Conservation (phyloP, 768 basidiomycete genomes). For the Fistulinella prunicolor region DNA sequence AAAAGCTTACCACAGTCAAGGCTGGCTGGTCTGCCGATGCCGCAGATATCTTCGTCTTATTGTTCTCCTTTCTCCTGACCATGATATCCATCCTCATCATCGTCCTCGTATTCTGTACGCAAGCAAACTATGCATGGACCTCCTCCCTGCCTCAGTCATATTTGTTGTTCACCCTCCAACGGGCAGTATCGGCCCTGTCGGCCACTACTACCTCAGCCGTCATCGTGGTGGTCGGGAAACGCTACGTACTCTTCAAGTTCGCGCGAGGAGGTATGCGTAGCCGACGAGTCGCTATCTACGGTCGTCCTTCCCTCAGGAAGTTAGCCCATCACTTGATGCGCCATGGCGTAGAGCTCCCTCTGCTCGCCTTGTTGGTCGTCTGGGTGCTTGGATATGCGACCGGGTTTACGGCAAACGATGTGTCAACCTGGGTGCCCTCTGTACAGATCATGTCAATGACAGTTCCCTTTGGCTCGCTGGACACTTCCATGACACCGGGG, state of each 20-base stretch:
- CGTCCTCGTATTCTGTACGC: not conserved
- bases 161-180: too few relatives aligned
- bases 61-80: not conserved
- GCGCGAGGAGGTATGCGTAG: not conserved
- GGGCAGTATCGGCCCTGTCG: not conserved
- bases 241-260: slow-evolving; percentile 4
- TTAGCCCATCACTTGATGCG: not conserved
- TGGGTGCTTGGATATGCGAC: slow-evolving; percentile 1
- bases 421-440: not conserved
- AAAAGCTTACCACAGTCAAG: not conserved
- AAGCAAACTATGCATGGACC: not conserved
- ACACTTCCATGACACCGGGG: not conserved
- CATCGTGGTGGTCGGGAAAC: slow-evolving; percentile 1
- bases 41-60: not conserved
- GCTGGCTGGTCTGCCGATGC: not conserved
- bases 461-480: not conserved
- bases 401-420: slow-evolving; percentile 1
- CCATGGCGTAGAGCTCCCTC: not conserved
- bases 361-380: slow-evolving; percentile 2
- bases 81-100: not conserved
- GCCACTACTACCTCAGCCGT: not conserved
- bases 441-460: not conserved
- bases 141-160: too few relatives aligned
- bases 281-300: slow-evolving; percentile 4
- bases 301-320: not conserved